These are phyloP conservation scores for Monilinia vaccinii-corymbosi DNA, from an alignment of 2,329 filamentous ascomycete species.

Conservation along the genomic window DNA sequence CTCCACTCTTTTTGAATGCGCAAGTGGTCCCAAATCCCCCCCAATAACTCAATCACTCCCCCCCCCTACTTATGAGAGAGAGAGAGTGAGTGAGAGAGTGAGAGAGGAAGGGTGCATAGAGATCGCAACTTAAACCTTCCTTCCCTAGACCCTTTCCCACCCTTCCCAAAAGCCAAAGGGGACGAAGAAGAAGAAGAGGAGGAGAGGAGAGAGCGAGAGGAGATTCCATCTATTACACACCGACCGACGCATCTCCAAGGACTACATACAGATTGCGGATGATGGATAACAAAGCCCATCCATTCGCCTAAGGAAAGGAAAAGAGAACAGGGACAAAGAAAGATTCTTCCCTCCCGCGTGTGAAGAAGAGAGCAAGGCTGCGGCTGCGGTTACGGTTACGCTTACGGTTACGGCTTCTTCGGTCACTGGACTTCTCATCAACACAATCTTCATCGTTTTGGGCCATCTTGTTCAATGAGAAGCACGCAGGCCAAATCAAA, in stretches of 20 bases:
- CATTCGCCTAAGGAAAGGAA: not conserved
- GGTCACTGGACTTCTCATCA: slow-evolving; percentile 1
- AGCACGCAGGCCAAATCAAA: not conserved
- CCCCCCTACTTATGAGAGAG: too few species aligned
- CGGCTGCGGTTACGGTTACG: too few species aligned
- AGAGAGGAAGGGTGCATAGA: not conserved
- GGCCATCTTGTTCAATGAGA: not conserved
- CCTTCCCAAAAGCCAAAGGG: too few species aligned
- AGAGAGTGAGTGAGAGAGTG: too few species aligned
- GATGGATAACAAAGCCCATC: not conserved
- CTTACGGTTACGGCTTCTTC: not conserved
- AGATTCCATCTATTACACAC: too few species aligned
- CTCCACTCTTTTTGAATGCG: not conserved
- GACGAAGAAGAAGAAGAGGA: too few species aligned
- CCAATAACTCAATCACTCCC: not conserved
- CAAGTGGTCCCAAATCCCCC: not conserved
- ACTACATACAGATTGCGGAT: not conserved
- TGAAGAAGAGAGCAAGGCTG: not conserved
- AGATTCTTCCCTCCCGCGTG: not conserved
- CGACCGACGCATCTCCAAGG: too few species aligned
- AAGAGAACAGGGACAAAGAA: not conserved
- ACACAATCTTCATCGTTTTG: not conserved
- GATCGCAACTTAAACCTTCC: too few species aligned
- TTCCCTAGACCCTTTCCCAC: too few species aligned
- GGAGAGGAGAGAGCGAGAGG: too few species aligned